These are phyloP conservation scores for Pseudogymnoascus sp. DNA, from an alignment of 2,329 filamentous ascomycete species.

Conservation along the genomic window DNA sequence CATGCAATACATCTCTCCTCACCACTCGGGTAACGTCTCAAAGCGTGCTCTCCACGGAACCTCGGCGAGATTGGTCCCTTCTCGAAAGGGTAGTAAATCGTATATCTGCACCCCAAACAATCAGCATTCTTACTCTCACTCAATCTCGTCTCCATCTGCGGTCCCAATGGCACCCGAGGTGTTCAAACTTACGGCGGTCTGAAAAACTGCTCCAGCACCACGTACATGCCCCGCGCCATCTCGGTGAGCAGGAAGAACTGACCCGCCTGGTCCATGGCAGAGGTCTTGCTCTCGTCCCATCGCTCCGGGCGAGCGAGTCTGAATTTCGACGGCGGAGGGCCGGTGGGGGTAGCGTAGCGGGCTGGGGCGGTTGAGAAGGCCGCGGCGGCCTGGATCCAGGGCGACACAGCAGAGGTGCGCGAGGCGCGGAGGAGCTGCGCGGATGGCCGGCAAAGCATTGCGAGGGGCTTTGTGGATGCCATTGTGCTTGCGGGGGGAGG, in stretches of 20 bases:
- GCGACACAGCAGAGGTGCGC: constrained; percentile 19
- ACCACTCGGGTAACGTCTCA: constrained; percentile 91
- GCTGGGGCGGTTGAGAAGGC: constrained; percentile 25
- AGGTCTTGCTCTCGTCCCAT: constrained; percentile 77
- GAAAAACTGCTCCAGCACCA: constrained; percentile 96
- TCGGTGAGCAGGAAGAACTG: constrained; percentile 95
- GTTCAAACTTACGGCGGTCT: constrained; percentile 70
- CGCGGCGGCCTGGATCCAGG: constrained; percentile 13
- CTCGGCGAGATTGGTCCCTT: constrained; percentile 97
- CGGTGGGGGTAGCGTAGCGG: constrained; percentile 56
- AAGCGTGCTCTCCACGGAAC: constrained; percentile 95
- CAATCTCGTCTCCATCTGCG: constrained; percentile 1
- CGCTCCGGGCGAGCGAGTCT: constrained; percentile 62
- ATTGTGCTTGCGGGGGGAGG: constrained; percentile 21
- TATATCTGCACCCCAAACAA: constrained; percentile 57
- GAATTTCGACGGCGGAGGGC: constrained; percentile 74
- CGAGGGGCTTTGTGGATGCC: constrained; percentile 31
- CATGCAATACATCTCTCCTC: constrained; percentile 99
- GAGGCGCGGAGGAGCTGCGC: constrained; percentile 22
- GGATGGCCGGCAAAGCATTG: constrained; percentile 29
- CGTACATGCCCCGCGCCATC: constrained; percentile 96
- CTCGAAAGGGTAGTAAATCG: constrained; percentile 97
- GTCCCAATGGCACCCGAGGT: not conserved
- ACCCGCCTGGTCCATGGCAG: constrained; percentile 71
- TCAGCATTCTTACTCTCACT: constrained; percentile 13